Percentiles rank a stretch among this genome's conserved stretches.
Evolutionary conservation across 2,329 filamentous ascomycete genomes (phyloP).

Genomic region (Beauveria bassiana): DNA sequence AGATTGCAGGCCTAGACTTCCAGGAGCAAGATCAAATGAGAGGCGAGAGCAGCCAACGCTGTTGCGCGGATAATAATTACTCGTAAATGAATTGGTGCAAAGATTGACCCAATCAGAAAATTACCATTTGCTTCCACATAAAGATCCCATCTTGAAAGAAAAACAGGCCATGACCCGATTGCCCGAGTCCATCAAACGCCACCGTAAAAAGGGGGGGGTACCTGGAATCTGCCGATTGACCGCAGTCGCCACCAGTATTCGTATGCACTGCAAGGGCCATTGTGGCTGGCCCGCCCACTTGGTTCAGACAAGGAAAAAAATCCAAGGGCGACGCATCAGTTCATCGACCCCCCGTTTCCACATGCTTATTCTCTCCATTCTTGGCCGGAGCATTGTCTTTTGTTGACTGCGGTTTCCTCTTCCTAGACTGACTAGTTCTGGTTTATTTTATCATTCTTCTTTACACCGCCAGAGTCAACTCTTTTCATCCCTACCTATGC

Average conservation of each 20-base stretch:
- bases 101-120: no score
- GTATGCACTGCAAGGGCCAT: neutral
- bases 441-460: neutral
- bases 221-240: slow-evolving; percentile 4
- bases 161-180: neutral
- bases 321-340: slow-evolving; percentile 5
- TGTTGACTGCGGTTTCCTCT: neutral
- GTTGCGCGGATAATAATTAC: no score
- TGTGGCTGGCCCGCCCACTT: neutral
- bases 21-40: neutral
- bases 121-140: no score
- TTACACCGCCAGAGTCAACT: neutral
- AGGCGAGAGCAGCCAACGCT: neutral
- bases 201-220: neutral
- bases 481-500: neutral
- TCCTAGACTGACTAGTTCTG: neutral
- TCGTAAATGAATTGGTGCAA: no score
- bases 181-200: neutral
- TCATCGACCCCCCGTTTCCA: slow-evolving; percentile 10
- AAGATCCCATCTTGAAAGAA: neutral
- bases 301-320: neutral
- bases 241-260: slow-evolving; percentile 1
- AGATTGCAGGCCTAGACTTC: neutral
- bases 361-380: slow-evolving; percentile 5
- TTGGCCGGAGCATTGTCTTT: neutral